Percentiles rank a stretch among this genome's conserved stretches.
phyloP scores from a whole-genome alignment of 441 rosid species.

The Gossypium laxum region DNA sequence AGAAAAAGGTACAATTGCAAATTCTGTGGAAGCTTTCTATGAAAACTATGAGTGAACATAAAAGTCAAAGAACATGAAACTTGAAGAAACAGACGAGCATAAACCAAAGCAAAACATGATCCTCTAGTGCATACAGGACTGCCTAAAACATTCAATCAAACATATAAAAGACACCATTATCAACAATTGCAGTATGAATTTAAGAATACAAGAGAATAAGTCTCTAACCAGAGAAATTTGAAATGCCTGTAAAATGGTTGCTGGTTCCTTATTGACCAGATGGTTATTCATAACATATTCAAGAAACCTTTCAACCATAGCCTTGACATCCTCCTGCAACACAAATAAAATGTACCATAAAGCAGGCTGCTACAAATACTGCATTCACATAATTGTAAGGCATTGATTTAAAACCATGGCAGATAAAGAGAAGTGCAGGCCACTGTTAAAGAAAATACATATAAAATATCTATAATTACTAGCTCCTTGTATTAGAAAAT shows the following conservation, averaged over 20 bases:
- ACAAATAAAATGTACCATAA: not conserved
- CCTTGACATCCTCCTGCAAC: slow-evolving; percentile 60
- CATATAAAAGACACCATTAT: not conserved
- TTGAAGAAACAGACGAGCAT: not conserved
- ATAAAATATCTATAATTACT: not conserved
- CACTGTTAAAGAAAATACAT: not conserved
- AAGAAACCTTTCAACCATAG: slow-evolving; percentile 47
- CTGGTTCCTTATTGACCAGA: slow-evolving; percentile 47
- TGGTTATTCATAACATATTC: slow-evolving; percentile 69
- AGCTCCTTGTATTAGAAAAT: not conserved
- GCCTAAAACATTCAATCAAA: not conserved
- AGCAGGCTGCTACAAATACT: not conserved
- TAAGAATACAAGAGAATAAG: not conserved
- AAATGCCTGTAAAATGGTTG: slow-evolving; percentile 65
- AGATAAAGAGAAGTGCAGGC: not conserved
- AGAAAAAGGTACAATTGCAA: not conserved
- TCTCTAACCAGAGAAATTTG: slow-evolving; percentile 71
- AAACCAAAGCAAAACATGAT: not conserved
- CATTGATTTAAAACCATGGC: not conserved
- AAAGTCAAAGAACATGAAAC: not conserved
- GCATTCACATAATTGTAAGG: not conserved
- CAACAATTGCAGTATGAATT: slow-evolving; percentile 10
- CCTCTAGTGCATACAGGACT: not conserved
- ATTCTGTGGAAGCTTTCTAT: not conserved
- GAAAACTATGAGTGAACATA: not conserved